Conservation (phyloP, 2,329 filamentous ascomycete genomes). For the Clonostachys solani region DNA sequence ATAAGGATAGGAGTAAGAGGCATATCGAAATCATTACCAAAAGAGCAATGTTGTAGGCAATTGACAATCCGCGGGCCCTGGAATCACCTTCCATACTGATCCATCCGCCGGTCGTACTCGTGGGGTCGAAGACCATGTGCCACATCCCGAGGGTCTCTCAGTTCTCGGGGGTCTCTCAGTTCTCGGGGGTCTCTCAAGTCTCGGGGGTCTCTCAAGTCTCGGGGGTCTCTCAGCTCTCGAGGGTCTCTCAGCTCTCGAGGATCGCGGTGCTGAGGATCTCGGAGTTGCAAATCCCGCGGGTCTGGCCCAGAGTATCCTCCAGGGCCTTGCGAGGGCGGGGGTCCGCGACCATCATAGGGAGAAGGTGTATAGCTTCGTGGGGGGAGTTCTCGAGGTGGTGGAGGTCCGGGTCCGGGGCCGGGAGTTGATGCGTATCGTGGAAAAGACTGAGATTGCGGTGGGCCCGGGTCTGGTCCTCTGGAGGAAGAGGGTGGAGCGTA, state of each 20-base stretch:
- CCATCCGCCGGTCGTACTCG: slow-evolving; percentile 38
- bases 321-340: slow-evolving; percentile 17
- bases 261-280: slow-evolving; percentile 10
- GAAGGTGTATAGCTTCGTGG: slow-evolving; percentile 37
- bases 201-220: slow-evolving; percentile 7
- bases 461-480: slow-evolving; percentile 33
- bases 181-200: neutral
- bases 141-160: too few species aligned
- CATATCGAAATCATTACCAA: too few species aligned
- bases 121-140: slow-evolving; percentile 36
- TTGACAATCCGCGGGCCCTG: neutral
- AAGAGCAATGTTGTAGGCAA: neutral
- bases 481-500: slow-evolving; percentile 28
- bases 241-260: slow-evolving; percentile 16
- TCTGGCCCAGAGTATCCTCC: slow-evolving; percentile 10
- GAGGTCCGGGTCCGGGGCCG: slow-evolving; percentile 17
- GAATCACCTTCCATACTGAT: slow-evolving; percentile 36
- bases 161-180: slow-evolving; percentile 4
- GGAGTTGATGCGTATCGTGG: slow-evolving; percentile 38
- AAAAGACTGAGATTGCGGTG: slow-evolving; percentile 32
- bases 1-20: too few species aligned
- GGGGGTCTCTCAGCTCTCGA: slow-evolving; percentile 12
- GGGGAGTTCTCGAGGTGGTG: neutral
- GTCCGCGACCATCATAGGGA: slow-evolving; percentile 33
- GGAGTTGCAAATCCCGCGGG: slow-evolving; percentile 13